Conservation (phyloP, 2,329 filamentous ascomycete genomes). For the Knoxdaviesia proteae region DNA sequence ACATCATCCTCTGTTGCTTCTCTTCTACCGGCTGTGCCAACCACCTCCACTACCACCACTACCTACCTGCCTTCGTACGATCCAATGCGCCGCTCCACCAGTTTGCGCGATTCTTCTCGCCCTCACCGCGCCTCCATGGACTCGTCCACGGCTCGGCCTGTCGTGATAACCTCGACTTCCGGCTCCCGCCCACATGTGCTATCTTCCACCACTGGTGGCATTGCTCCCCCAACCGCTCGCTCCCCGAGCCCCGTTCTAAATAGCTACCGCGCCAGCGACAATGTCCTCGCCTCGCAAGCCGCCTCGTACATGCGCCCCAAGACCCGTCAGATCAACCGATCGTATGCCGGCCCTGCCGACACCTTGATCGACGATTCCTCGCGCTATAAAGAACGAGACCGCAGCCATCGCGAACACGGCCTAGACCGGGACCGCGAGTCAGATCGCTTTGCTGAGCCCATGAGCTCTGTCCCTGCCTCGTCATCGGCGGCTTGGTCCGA, state of each 20-base stretch:
- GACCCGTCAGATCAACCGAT: slow-evolving; percentile 19
- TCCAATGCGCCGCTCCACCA: no score
- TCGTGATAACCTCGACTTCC: slow-evolving; percentile 31
- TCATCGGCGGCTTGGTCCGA: slow-evolving; percentile 11
- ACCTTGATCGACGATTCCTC: slow-evolving; percentile 28
- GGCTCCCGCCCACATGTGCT: slow-evolving; percentile 20
- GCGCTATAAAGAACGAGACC: slow-evolving; percentile 26
- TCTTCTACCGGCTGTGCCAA: no score
- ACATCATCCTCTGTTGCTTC: no score
- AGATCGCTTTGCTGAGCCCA: no score
- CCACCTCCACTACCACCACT: no score
- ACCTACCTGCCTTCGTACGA: no score
- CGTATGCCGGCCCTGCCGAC: slow-evolving; percentile 18
- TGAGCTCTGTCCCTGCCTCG: no score
- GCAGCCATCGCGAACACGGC: slow-evolving; percentile 12
- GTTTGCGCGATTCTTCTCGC: no score
- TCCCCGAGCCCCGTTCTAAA: slow-evolving; percentile 27
- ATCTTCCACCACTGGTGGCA: slow-evolving; percentile 11
- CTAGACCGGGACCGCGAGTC: slow-evolving; percentile 1
- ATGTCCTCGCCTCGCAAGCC: slow-evolving; percentile 36
- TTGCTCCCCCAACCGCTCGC: slow-evolving; percentile 1
- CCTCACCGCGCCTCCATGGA: slow-evolving; percentile 21
- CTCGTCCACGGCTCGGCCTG: slow-evolving; percentile 24
- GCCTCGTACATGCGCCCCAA: slow-evolving; percentile 33
- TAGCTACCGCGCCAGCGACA: slow-evolving; percentile 24